Percentiles rank a stretch among this genome's conserved stretches.
Evolutionary conservation across 495 filamentous ascomycete species (phyloP).

Genomic region (Pseudoneurospora amorphoporcata): DNA sequence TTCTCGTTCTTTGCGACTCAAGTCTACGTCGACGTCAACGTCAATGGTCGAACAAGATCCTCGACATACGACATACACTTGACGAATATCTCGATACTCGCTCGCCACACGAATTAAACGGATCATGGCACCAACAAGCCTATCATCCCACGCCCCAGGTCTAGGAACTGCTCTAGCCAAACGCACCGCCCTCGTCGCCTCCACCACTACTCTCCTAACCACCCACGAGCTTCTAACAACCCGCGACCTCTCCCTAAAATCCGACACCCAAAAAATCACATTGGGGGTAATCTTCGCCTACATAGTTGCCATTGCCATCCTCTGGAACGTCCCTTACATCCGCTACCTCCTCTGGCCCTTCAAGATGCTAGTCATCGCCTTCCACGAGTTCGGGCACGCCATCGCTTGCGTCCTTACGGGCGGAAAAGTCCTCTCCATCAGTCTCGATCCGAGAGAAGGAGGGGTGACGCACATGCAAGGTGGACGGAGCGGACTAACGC

Average conservation of each 20-base stretch:
- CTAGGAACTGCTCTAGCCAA: neutral
- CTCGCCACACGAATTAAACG: neutral
- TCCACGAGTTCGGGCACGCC: slow-evolving; percentile 76
- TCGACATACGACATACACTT: neutral
- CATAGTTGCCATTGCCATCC: slow-evolving; percentile 59
- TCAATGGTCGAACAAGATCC: neutral
- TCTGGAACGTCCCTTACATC: slow-evolving; percentile 74
- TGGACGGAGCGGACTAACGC: slow-evolving; percentile 59
- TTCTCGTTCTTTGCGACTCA: neutral
- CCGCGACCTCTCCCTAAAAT: slow-evolving; percentile 48
- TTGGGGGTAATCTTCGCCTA: slow-evolving; percentile 55
- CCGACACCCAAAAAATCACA: slow-evolving; percentile 62
- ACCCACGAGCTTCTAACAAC: neutral
- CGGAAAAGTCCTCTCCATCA: slow-evolving; percentile 58
- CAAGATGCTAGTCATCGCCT: slow-evolving; percentile 82
- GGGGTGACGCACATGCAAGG: slow-evolving; percentile 73
- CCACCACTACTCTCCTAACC: neutral
- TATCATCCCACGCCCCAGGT: neutral
- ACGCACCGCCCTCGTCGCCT: neutral
- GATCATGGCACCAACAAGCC: neutral
- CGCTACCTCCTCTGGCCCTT: slow-evolving; percentile 71
- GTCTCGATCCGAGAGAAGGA: slow-evolving; percentile 54
- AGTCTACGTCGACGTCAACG: neutral
- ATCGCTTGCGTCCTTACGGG: slow-evolving; percentile 63
- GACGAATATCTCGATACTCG: neutral